Base-by-base conservation (phyloP, 306 rosid genomes). In the Lathyrus oleraceus region DNA sequence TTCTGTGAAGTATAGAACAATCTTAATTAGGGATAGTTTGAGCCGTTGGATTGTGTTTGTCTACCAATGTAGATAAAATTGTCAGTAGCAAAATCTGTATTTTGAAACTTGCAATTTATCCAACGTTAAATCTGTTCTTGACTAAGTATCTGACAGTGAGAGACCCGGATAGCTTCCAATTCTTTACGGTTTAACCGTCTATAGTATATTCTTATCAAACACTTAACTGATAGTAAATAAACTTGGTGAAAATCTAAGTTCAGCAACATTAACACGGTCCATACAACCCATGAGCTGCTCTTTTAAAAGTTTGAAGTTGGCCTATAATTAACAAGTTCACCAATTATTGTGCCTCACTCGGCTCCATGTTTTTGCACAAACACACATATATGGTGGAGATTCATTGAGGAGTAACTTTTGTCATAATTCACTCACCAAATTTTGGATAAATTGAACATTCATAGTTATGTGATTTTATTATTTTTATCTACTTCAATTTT, bases 21-120 rank as follows among this genome's bases (percentile, higher is more conserved):
- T 52, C 67, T 74, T 43, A 70, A 27, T 40, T 49, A 62, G 47
- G 25, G 60, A 16, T 62, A 30, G 69, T 38, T 61, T 65, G 36
- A 61, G 63, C 40, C 23, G 15, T 65, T 63, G 38, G 65, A 40
- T 56, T 39, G 23, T 28, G 16, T 62, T 53, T 52, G 19, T 60
- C 61, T 44, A 32, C 61, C 6, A 28, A 5, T 40, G 25, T 35
- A 42, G 52, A 40, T 69, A 51, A 59, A 65, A 70, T 45, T 65
- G 72, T 36, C 23, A 15, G 19, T 59, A 44, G 40, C 70, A 13
- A 54, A 28, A 27, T 60, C 42, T 65, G 42, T 70, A 58, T 70
- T 67, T 58, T 42, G 60, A 69, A 69, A 63, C 27, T 51, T 77
- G 61, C 66, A 12, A 69, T 57, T 19, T 51, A 73, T 48, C 66